phyloP scores from a whole-genome alignment of 1,284 basidiomycete genomes.

The Meripilus lineatus region DNA sequence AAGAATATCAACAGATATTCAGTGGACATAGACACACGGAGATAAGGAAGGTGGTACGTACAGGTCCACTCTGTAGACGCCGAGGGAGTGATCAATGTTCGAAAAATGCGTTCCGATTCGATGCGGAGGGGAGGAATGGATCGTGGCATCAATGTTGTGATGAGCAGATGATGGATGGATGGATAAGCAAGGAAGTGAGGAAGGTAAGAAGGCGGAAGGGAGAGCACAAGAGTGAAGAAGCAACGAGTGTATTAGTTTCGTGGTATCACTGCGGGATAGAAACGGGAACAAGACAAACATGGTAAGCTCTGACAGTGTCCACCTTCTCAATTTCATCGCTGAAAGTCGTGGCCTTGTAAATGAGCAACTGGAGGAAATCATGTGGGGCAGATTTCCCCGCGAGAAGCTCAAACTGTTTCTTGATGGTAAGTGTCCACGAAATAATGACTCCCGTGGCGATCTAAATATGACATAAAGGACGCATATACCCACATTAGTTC shows the following conservation, averaged over 20 bases:
- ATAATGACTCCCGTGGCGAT: constrained; percentile 78
- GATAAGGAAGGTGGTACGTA: constrained; percentile 26
- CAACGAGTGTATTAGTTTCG: not conserved
- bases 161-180: too few relatives aligned
- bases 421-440: constrained; percentile 78
- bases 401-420: constrained; percentile 80
- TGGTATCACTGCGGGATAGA: constrained; percentile 1
- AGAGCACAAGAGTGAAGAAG: not conserved
- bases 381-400: constrained; percentile 90
- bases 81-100: too few relatives aligned
- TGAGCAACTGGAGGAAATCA: constrained; percentile 87
- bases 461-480: too few relatives aligned
- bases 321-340: constrained; percentile 81
- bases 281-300: constrained; percentile 38
- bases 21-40: not conserved
- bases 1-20: too few relatives aligned
- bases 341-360: constrained; percentile 92
- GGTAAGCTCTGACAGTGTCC: constrained; percentile 87
- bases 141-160: too few relatives aligned
- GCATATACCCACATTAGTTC: constrained; percentile 14
- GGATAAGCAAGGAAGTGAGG: not conserved
- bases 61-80: constrained; percentile 66
- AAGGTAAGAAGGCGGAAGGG: not conserved
- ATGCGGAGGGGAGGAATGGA: too few relatives aligned
- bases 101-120: too few relatives aligned